Evolutionary conservation across 2,329 filamentous ascomycete species (phyloP).

Genomic region (Beauveria scarabaeidicola): DNA sequence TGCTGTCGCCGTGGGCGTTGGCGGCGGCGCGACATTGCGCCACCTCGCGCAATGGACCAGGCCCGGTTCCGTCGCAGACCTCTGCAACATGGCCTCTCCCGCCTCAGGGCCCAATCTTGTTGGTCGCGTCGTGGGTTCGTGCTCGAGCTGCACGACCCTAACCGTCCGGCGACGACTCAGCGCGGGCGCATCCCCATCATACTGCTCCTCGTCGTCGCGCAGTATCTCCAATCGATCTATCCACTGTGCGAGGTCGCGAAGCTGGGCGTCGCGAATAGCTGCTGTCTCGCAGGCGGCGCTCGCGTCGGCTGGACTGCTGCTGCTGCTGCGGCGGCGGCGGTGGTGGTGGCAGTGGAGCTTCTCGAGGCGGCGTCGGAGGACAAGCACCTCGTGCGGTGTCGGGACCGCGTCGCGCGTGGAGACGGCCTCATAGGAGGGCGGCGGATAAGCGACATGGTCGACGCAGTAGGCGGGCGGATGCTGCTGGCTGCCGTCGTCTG

Average conservation of each 20-base stretch:
- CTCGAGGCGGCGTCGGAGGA: neutral
- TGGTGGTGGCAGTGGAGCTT: neutral
- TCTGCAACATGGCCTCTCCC: neutral
- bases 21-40: neutral
- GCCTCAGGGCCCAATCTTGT: neutral
- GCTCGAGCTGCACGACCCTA: neutral
- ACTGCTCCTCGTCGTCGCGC: neutral
- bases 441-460: conserved; percentile 11
- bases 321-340: neutral
- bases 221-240: conserved; percentile 12
- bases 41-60: neutral
- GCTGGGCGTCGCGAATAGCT: conserved; percentile 10
- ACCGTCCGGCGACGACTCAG: neutral
- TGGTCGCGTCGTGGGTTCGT: neutral
- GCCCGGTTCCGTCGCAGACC: neutral
- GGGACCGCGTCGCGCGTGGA: neutral
- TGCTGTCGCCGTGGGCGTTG: neutral
- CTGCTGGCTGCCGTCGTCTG: neutral
- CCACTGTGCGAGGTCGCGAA: conserved; percentile 11
- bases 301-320: neutral
- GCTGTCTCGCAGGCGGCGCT: neutral
- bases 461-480: conserved; percentile 12
- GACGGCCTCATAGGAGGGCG: conserved; percentile 12
- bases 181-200: neutral
- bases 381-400: neutral